Evolutionary conservation across 345 rosid species (phyloP), one percentile per base, ranked within the genome.

Genomic region (Populus simonii): DNA sequence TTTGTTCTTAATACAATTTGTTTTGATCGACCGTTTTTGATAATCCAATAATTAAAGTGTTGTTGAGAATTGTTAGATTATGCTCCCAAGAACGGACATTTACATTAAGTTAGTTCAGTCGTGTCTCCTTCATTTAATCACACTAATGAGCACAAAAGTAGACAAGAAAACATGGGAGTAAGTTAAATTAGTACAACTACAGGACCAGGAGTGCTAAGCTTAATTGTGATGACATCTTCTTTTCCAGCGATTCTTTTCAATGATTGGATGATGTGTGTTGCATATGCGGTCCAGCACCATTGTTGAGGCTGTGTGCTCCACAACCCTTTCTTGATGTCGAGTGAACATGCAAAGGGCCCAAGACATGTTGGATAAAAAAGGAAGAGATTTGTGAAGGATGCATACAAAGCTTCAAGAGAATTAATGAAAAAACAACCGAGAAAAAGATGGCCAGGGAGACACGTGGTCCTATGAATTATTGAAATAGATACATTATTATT

Each of bases 321-420:
- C 47, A 61, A 13, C 16, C 51, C 51, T 3, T 45, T 45, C 15
- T 45, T 13, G 1, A 12, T 45, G 3, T 45, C 16, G 51, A 47
- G 51, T 15, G 51, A 47, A 47, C 51, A 47, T 47, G 51, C 3
- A 4, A 15, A 78, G 79, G 74, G 76, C 79, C 77, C 79, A 53
- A 67, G 65, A 23, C 80, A 80, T 77, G 81, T 71, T 85, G 61
- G 51, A 18, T 8, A 5, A 66, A 36, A 36, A 15, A 65, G 74
- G 79, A 33, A 38, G 69, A 49, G 66, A 31, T 41, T 8, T 35
- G 81, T 35, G 20, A 63, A 55, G 62, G 39, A 68, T 73, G 23
- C 39, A 68, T 16, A 75, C 29, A 76, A 74, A 77, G 74, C 71
- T 51, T 31, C 76, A 31, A 66, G 71, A 29, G 29, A 65, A 66